Percentiles rank a stretch among this genome's conserved stretches.
These are phyloP conservation scores for Gryganskiella cystojenkinii DNA, from an alignment of 192 early-diverging fungal species.

Conservation along the genomic window DNA sequence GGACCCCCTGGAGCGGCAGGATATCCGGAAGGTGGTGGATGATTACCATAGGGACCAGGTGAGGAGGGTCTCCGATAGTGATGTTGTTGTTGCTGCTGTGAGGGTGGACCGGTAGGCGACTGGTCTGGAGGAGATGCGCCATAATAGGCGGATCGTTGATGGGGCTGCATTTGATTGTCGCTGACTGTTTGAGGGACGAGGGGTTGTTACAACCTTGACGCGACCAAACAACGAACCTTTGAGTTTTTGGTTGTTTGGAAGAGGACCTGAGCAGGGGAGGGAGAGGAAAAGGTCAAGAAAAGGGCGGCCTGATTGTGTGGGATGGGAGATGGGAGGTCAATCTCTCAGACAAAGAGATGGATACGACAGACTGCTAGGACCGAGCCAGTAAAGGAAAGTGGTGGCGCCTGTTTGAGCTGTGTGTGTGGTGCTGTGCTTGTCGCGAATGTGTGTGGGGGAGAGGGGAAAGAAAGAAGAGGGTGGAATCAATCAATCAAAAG, in stretches of 20 bases:
- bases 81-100: background rate
- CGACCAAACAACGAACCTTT: background rate
- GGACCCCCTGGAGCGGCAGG: background rate
- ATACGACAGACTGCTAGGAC: too few relatives aligned
- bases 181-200: too few relatives aligned
- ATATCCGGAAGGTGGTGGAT: conserved; percentile 12
- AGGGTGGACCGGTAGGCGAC: conserved; percentile 1
- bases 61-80: conserved; percentile 31
- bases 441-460: too few relatives aligned
- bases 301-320: background rate
- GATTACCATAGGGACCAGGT: conserved; percentile 25
- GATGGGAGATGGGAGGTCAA: background rate
- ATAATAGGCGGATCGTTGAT: conserved; percentile 2
- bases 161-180: background rate
- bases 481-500: background rate
- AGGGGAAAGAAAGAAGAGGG: background rate
- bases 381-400: background rate
- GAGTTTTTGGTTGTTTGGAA: background rate
- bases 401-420: background rate
- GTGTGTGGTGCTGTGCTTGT: background rate
- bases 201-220: background rate
- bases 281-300: background rate
- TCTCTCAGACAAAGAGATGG: background rate
- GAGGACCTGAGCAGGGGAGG: background rate
- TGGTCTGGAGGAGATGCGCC: conserved; percentile 13